Base-by-base conservation (phyloP, 306 rosid species). In the Sicyos baderoa region DNA sequence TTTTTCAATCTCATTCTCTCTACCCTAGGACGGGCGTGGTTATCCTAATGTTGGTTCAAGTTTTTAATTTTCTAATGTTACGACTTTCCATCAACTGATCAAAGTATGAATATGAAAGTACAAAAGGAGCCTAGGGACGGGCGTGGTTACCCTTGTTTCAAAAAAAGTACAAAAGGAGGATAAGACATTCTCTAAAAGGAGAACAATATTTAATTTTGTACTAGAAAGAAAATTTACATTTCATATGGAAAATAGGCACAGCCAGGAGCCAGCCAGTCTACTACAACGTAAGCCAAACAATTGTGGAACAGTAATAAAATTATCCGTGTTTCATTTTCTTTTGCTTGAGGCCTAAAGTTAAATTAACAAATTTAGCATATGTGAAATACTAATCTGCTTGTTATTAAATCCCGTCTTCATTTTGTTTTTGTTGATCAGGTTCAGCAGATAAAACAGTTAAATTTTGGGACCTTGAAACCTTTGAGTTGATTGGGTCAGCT, bases 401-500 rank as follows among this genome's bases (percentile, higher is more conserved):
- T 35, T 53, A 10, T 69, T 27, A 10, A 29, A 51, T 7, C 12
- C 68, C 35, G 53, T 49, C 29, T 27, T 57, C 17, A 8, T 62
- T 67, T 69, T 76, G 77, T 81, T 48, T 73, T 59, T 57, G 49
- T 52, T 27, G 51, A 69, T 75, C 78, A 93, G 99, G 99, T 74
- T 93, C 99, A 25, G 87, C 99, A 12, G 99, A 93, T 77, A 86
- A 95, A 83, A 88, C 97, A 12, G 99, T 90, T 72, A 93, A 93
- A 84, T 93, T 90, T 81, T 93, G 99, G 99, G 99, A 93, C 85
- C 99, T 93, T 54, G 99, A 93, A 84, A 86, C 99, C 74, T 93
- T 93, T 80, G 99, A 93, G 86, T 89, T 93, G 70, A 93, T 93
- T 86, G 99, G 99, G 81, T 93, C 99, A 42, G 85, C 91, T 79